Conservation (phyloP, 2,329 filamentous ascomycete species). For the Penicillium sp. region DNA sequence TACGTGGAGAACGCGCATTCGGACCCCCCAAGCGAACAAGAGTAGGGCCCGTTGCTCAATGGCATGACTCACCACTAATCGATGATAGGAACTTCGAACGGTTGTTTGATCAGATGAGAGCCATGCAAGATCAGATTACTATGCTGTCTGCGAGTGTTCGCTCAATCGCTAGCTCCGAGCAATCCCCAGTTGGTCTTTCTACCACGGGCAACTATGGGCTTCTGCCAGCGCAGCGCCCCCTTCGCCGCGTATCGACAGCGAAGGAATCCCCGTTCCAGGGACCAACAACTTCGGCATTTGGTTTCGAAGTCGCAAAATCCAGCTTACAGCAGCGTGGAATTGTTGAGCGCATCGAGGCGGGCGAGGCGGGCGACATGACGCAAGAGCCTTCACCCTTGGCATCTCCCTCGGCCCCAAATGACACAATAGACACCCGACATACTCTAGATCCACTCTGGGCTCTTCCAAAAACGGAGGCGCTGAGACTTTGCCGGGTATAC, state of each 20-base stretch:
- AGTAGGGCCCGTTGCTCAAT: constrained; percentile 46
- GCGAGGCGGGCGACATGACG: constrained; percentile 60
- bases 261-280: constrained; percentile 72
- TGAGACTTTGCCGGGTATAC: constrained; percentile 75
- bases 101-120: constrained; percentile 33
- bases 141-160: constrained; percentile 71
- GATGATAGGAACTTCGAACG: constrained; percentile 24
- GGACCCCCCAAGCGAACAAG: constrained; percentile 66
- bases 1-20: constrained; percentile 65
- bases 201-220: constrained; percentile 9
- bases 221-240: constrained; percentile 12
- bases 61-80: not conserved
- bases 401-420: constrained; percentile 25
- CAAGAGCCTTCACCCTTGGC: constrained; percentile 37
- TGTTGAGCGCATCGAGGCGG: constrained; percentile 50
- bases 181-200: constrained; percentile 7
- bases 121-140: constrained; percentile 68
- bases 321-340: constrained; percentile 88
- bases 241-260: constrained; percentile 25
- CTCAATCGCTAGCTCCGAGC: constrained; percentile 54
- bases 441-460: constrained; percentile 73
- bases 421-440: constrained; percentile 32
- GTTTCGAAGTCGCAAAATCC: constrained; percentile 79
- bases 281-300: constrained; percentile 80
- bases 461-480: constrained; percentile 72